Percentiles rank a stretch among this genome's conserved stretches.
These are phyloP conservation scores for Punctularia strigosozonata DNA, from an alignment of 768 basidiomycete species.

Conservation along the genomic window DNA sequence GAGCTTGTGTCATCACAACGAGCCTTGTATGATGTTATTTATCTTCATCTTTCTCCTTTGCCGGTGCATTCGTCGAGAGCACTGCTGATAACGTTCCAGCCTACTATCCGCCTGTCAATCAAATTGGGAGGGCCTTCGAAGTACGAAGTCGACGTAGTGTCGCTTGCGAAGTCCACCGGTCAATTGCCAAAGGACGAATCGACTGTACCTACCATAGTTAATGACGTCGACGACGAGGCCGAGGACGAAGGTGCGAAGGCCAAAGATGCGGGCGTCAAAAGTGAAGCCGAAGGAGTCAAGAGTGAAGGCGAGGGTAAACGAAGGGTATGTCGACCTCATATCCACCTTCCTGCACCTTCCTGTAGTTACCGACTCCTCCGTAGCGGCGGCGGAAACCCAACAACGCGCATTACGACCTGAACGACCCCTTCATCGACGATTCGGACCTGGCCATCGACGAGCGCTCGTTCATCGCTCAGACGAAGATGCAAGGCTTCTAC, in stretches of 20 bases:
- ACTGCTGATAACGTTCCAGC: too few species aligned
- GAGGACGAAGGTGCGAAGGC: slow-evolving; percentile 22
- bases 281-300: too few species aligned
- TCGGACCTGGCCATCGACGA: slow-evolving; percentile 86
- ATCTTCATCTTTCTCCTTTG: too few species aligned
- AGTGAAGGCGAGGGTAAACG: too few species aligned
- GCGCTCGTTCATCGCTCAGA: slow-evolving; percentile 82
- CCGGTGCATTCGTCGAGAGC: too few species aligned
- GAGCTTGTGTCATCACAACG: too few species aligned
- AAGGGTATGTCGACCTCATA: slow-evolving; percentile 24
- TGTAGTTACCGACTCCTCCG: slow-evolving; percentile 3
- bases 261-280: too few species aligned
- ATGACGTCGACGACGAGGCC: slow-evolving; percentile 40
- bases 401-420: slow-evolving; percentile 79
- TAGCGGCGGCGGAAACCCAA: slow-evolving; percentile 38
- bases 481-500: slow-evolving; percentile 89
- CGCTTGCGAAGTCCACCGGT: slow-evolving; percentile 48
- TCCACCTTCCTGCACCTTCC: not conserved
- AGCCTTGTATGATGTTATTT: too few species aligned
- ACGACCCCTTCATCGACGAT: slow-evolving; percentile 96
- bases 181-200: slow-evolving; percentile 51
- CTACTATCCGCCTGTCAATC: slow-evolving; percentile 62
- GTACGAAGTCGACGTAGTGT: slow-evolving; percentile 60
- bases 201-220: slow-evolving; percentile 31
- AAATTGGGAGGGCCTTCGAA: slow-evolving; percentile 58